Evolutionary conservation across 148 eudicot genomes (phyloP).

Genomic region (Nyssa sinensis): DNA sequence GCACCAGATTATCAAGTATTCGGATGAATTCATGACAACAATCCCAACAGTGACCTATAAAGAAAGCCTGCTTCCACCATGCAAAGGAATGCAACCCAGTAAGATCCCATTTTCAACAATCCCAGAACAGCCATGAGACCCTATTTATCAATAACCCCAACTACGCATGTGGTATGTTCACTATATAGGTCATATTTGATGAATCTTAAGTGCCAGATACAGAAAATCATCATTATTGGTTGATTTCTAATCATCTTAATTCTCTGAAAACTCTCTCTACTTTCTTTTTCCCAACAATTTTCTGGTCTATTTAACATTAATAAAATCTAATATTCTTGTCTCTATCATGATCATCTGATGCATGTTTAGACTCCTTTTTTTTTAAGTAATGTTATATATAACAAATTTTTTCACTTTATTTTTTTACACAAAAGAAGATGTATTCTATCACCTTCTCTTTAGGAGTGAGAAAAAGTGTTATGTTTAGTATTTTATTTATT

Average conservation of each 20-base stretch:
- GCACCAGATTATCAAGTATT: no score
- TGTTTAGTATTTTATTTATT: no score
- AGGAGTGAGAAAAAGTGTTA: no score
- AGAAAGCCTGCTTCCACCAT: constrained; percentile 67
- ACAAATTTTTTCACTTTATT: no score
- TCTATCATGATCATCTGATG: neutral
- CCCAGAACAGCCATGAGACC: constrained; percentile 2
- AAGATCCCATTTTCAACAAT: neutral
- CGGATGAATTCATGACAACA: no score
- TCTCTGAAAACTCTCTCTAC: neutral
- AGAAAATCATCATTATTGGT: neutral
- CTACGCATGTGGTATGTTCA: neutral
- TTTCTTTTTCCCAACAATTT: neutral
- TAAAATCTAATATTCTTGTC: neutral
- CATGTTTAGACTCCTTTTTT: no score
- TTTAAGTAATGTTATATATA: no score
- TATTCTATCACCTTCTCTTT: no score
- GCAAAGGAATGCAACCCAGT: neutral
- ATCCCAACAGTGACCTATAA: constrained; percentile 99
- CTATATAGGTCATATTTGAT: neutral
- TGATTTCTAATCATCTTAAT: no score
- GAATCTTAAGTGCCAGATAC: neutral
- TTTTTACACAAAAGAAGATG: no score
- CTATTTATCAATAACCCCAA: neutral
- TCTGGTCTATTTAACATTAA: neutral